Percentiles rank a stretch among this genome's conserved stretches.
Evolutionary conservation across 2,329 filamentous ascomycete genomes (phyloP).

Genomic region (Phialemoniopsis sp.): DNA sequence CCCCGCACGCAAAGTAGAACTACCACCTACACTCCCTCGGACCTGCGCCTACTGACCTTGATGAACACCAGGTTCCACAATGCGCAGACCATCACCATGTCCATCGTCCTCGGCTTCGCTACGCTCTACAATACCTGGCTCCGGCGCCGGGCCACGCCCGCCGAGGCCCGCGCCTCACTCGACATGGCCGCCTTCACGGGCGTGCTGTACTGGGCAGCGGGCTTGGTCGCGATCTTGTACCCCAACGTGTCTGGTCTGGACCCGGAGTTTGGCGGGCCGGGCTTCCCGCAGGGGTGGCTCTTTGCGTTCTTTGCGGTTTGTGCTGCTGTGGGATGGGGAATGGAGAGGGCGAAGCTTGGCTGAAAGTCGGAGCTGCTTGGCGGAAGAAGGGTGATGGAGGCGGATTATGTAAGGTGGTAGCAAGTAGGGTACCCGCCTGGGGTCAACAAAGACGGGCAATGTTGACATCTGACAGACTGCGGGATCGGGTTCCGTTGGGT

Average conservation of each 20-base stretch:
- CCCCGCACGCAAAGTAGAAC: slow-evolving; percentile 40
- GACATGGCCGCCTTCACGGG: slow-evolving; percentile 27
- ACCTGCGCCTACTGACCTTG: too few relatives aligned
- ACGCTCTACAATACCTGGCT: slow-evolving; percentile 36
- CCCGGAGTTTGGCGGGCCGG: slow-evolving; percentile 36
- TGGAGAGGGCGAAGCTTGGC: slow-evolving; percentile 3
- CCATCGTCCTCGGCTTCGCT: slow-evolving; percentile 28
- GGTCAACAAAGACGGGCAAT: too few relatives aligned
- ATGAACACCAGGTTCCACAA: slow-evolving; percentile 33
- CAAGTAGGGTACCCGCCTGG: too few relatives aligned
- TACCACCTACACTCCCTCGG: too few relatives aligned
- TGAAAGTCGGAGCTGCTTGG: too few relatives aligned
- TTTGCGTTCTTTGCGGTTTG: slow-evolving; percentile 21
- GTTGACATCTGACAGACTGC: too few relatives aligned
- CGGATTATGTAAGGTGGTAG: too few relatives aligned
- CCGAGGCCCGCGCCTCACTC: slow-evolving; percentile 23
- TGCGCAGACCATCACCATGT: slow-evolving; percentile 35
- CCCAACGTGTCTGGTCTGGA: slow-evolving; percentile 34
- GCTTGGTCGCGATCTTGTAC: slow-evolving; percentile 27
- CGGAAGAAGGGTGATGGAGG: too few relatives aligned
- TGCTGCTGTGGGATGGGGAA: slow-evolving; percentile 9
- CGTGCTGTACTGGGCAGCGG: slow-evolving; percentile 35
- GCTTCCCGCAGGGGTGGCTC: slow-evolving; percentile 30
- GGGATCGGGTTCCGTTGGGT: too few relatives aligned
- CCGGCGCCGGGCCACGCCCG: slow-evolving; percentile 7